Evolutionary conservation across 2,329 filamentous ascomycete genomes (phyloP).

Genomic region (Hypoxylon sp.): DNA sequence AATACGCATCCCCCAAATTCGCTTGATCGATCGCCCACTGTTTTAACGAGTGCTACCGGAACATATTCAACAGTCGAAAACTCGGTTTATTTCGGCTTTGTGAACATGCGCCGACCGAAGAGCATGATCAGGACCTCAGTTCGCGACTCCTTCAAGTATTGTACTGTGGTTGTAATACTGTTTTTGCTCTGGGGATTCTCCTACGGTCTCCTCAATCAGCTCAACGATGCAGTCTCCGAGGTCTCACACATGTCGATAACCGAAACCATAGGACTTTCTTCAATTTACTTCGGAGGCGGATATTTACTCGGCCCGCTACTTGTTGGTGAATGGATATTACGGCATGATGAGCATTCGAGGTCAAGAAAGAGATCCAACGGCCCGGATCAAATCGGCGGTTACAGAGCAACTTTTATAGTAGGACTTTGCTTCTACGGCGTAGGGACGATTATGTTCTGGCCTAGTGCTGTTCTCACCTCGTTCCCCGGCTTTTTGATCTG

Average conservation of each 20-base stretch:
- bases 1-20: conserved; percentile 28
- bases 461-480: conserved; percentile 79
- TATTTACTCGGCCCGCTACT: conserved; percentile 80
- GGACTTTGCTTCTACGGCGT: conserved; percentile 82
- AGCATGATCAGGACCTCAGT: conserved; percentile 77
- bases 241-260: conserved; percentile 73
- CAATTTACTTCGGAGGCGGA: conserved; percentile 78
- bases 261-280: conserved; percentile 77
- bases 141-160: conserved; percentile 78
- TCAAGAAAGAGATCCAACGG: conserved; percentile 57
- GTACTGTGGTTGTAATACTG: conserved; percentile 81
- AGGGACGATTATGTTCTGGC: conserved; percentile 90
- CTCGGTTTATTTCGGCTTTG: conserved; percentile 80
- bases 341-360: conserved; percentile 74
- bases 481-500: conserved; percentile 84
- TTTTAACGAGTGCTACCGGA: conserved; percentile 56
- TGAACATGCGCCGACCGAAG: conserved; percentile 78
- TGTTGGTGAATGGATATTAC: conserved; percentile 78
- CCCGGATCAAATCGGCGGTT: conserved; percentile 71
- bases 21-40: conserved; percentile 49
- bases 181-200: conserved; percentile 94
- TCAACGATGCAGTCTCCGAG: conserved; percentile 79
- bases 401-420: conserved; percentile 84
- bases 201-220: conserved; percentile 86
- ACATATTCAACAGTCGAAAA: conserved; percentile 58